These are phyloP conservation scores for Naganishia kalamii DNA, from an alignment of 768 basidiomycete genomes.

Conservation along the genomic window DNA sequence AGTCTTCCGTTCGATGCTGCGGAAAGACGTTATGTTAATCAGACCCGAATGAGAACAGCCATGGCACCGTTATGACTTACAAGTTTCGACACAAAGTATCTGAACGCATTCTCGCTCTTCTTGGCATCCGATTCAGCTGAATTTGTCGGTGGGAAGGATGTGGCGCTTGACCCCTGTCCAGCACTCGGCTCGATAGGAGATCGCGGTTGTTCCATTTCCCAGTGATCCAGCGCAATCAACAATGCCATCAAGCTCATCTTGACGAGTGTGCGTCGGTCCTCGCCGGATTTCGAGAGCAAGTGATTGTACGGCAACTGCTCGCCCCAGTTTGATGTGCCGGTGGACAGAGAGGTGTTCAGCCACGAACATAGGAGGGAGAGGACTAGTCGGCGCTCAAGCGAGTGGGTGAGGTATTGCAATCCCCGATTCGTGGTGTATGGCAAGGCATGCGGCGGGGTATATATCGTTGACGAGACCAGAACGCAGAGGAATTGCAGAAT, in stretches of 20 bases:
- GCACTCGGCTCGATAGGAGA: background rate
- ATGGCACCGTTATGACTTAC: slow-evolving; percentile 49
- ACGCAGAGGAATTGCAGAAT: slow-evolving; percentile 82
- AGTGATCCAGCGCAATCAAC: slow-evolving; percentile 48
- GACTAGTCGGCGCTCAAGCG: slow-evolving; percentile 61
- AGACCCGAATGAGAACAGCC: background rate
- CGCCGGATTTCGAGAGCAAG: slow-evolving; percentile 78
- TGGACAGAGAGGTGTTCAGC: slow-evolving; percentile 66
- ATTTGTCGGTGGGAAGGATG: slow-evolving; percentile 13
- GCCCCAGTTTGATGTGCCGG: slow-evolving; percentile 27
- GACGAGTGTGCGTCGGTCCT: slow-evolving; percentile 65
- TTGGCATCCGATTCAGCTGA: background rate
- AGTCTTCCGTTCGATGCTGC: slow-evolving; percentile 84
- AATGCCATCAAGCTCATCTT: slow-evolving; percentile 71
- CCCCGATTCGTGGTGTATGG: slow-evolving; percentile 66
- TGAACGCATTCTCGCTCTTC: slow-evolving; percentile 65
- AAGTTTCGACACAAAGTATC: slow-evolving; percentile 85
- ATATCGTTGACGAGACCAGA: slow-evolving; percentile 83
- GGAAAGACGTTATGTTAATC: background rate
- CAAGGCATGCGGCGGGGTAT: slow-evolving; percentile 63
- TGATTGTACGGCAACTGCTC: slow-evolving; percentile 79
- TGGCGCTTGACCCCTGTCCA: background rate
- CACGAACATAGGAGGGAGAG: slow-evolving; percentile 87
- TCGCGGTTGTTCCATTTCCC: slow-evolving; percentile 15
- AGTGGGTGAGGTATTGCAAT: slow-evolving; percentile 67